These are phyloP conservation scores for Xylaria bambusicola DNA, from an alignment of 495 filamentous ascomycete species.

Conservation along the genomic window DNA sequence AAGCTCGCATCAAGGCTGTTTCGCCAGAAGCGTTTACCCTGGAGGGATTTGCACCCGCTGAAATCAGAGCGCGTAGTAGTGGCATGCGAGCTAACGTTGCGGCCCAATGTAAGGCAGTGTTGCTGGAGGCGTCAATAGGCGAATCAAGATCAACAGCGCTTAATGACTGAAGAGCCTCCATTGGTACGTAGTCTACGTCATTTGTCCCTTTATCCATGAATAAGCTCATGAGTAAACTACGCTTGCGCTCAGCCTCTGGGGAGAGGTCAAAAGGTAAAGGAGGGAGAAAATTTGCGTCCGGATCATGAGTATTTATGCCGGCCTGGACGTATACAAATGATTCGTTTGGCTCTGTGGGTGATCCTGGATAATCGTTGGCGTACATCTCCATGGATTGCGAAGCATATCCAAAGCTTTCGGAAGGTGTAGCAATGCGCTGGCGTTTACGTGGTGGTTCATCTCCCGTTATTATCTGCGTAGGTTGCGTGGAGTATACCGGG, in stretches of 20 bases:
- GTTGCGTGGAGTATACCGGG: constrained; percentile 50
- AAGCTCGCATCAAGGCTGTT: constrained; percentile 86
- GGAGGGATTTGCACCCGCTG: constrained; percentile 79
- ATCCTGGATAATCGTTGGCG: constrained; percentile 49
- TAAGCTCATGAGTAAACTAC: constrained; percentile 78
- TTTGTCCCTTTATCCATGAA: constrained; percentile 75
- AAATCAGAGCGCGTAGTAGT: constrained; percentile 75
- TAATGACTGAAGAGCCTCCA: constrained; percentile 54
- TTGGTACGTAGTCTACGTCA: constrained; percentile 54
- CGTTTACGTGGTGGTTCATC: constrained; percentile 91
- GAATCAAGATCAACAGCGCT: constrained; percentile 83
- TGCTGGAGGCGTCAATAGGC: constrained; percentile 81
- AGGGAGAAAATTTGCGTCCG: constrained; percentile 60
- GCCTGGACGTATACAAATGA: constrained; percentile 76
- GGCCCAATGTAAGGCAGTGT: constrained; percentile 96
- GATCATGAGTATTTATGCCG: constrained; percentile 46
- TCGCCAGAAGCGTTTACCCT: constrained; percentile 86
- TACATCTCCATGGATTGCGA: constrained; percentile 57
- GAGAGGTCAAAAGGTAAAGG: constrained; percentile 69
- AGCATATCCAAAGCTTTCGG: constrained; percentile 50
- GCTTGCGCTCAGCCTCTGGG: constrained; percentile 70
- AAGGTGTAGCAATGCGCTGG: constrained; percentile 47
- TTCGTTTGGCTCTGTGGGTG: constrained; percentile 84
- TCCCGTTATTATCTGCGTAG: constrained; percentile 39
- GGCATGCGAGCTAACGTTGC: constrained; percentile 86